Conservation (phyloP, 164 flowering plant species). For the Magnolia sinica region DNA sequence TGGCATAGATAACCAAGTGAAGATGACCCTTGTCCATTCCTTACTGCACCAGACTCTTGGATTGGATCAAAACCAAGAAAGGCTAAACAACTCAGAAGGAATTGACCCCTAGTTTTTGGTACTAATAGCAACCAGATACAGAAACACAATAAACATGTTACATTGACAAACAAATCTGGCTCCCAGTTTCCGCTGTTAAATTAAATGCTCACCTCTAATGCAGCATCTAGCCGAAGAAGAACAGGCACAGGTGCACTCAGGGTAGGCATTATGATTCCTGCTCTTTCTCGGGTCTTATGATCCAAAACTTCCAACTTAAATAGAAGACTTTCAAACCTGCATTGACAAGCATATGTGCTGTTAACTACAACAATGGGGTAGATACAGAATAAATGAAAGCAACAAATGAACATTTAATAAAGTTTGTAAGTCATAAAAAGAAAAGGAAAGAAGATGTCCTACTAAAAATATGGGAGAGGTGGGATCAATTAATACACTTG, state of each 20-base stretch:
- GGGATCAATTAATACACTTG: neutral
- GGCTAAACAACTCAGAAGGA: neutral
- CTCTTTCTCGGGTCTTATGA: constrained; percentile 93
- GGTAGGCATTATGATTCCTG: constrained; percentile 81
- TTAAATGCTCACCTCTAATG: constrained; percentile 9
- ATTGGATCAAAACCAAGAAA: neutral
- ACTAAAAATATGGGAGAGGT: neutral
- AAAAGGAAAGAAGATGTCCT: neutral
- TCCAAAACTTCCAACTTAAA: constrained; percentile 90
- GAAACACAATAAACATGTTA: neutral
- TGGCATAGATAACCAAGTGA: too few species aligned
- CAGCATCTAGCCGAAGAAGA: constrained; percentile 33
- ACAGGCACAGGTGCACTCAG: constrained; percentile 85
- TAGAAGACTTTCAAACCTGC: constrained; percentile 70
- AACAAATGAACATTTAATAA: too few species aligned
- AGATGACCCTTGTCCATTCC: too few species aligned
- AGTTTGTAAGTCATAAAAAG: neutral
- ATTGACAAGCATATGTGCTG: neutral
- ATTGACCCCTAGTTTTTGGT: neutral
- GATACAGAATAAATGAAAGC: too few species aligned
- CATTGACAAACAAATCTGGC: neutral
- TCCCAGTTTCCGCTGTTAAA: neutral
- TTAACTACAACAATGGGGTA: too few species aligned
- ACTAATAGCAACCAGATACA: neutral
- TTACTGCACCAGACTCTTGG: neutral